Conservation (phyloP, 129 eudicot genomes). For the Chrysanthemum lavandulifolium region DNA sequence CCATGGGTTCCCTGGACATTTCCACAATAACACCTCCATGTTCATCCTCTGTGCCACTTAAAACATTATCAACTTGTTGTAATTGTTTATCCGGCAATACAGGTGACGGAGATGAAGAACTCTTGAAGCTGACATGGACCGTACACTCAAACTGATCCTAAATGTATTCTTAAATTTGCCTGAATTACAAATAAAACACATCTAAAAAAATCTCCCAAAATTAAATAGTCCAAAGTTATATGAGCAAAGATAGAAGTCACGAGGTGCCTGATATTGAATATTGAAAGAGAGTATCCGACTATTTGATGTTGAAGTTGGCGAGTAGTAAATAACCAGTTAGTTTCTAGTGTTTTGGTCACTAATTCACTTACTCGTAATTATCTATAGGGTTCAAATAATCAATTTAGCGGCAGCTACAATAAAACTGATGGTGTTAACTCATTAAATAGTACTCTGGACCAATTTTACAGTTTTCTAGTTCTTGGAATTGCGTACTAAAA, state of each 20-base stretch:
- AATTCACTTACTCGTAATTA: too few relatives aligned
- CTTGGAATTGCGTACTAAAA: too few relatives aligned
- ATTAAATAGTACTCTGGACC: too few relatives aligned
- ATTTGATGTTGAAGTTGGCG: too few relatives aligned
- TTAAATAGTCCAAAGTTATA: neutral
- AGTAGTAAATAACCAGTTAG: too few relatives aligned
- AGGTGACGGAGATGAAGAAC: constrained; percentile 16
- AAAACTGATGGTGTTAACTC: too few relatives aligned
- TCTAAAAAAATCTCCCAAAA: neutral
- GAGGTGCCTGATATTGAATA: too few relatives aligned
- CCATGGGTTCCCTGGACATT: constrained; percentile 55
- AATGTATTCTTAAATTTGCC: neutral
- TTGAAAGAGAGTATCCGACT: too few relatives aligned
- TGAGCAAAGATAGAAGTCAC: neutral
- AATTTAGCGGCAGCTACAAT: too few relatives aligned
- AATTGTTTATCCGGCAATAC: constrained; percentile 33
- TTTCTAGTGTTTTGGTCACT: too few relatives aligned
- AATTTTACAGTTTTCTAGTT: too few relatives aligned
- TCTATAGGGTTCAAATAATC: too few relatives aligned
- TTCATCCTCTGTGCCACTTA: constrained; percentile 46
- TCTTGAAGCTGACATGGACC: constrained; percentile 11
- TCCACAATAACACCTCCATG: constrained; percentile 73
- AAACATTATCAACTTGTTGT: constrained; percentile 18
- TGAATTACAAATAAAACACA: neutral
- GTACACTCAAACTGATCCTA: constrained; percentile 3